Conservation (phyloP, 805 yeast genomes). For the Ogataea methylovora region DNA sequence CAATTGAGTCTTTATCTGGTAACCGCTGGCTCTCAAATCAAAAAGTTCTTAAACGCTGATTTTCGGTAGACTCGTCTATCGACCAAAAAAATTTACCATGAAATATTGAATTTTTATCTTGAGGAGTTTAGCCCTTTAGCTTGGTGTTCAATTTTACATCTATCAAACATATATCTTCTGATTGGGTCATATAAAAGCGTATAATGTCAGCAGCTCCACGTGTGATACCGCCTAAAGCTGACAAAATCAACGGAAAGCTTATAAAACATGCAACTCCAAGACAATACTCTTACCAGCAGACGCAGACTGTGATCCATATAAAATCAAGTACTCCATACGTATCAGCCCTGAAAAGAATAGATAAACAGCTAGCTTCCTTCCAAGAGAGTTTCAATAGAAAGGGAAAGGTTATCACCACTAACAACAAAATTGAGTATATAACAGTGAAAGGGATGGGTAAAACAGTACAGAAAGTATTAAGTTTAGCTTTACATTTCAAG, state of each 20-base stretch:
- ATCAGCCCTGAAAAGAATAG: constrained; percentile 61
- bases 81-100: too few relatives aligned
- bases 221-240: constrained; percentile 3
- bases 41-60: too few relatives aligned
- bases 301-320: constrained; percentile 45
- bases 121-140: too few relatives aligned
- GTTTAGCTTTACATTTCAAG: constrained; percentile 55
- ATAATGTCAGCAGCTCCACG: too few relatives aligned
- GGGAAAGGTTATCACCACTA: constrained; percentile 18
- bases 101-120: too few relatives aligned
- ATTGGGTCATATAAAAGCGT: too few relatives aligned
- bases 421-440: constrained; percentile 32
- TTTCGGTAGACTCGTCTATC: too few relatives aligned
- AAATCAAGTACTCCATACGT: constrained; percentile 65
- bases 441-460: constrained; percentile 71
- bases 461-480: constrained; percentile 55
- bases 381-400: constrained; percentile 35
- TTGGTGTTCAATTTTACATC: too few relatives aligned
- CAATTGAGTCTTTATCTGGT: neutral
- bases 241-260: constrained; percentile 24
- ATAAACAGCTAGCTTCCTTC: constrained; percentile 33
- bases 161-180: too few relatives aligned
- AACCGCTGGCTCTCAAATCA: neutral
- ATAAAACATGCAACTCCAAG: constrained; percentile 51
- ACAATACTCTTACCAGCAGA: constrained; percentile 32